These are phyloP conservation scores for Mimosa pudica DNA, from an alignment of 306 rosid species.

Conservation along the genomic window DNA sequence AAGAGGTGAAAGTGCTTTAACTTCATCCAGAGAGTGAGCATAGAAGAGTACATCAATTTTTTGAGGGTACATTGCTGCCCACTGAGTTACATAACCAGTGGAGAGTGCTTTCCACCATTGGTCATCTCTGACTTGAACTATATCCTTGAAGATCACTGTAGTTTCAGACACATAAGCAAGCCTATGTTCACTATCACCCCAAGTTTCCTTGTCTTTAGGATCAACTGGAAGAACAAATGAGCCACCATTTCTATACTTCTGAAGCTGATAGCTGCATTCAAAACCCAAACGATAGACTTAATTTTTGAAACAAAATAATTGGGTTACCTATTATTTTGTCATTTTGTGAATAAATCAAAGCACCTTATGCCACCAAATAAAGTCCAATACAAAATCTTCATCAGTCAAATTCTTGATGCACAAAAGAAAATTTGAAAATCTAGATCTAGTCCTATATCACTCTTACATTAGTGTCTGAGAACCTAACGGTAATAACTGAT, in stretches of 20 bases:
- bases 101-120: slow-evolving; percentile 99
- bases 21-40: slow-evolving; percentile 80
- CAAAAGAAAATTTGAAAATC: not conserved
- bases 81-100: slow-evolving; percentile 81
- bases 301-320: not conserved
- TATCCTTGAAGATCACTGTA: slow-evolving; percentile 91
- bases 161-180: slow-evolving; percentile 95
- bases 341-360: not conserved
- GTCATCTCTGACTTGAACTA: slow-evolving; percentile 89
- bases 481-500: slow-evolving; percentile 37
- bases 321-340: not conserved
- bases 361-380: not conserved
- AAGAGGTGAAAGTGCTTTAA: slow-evolving; percentile 75
- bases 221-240: slow-evolving; percentile 91
- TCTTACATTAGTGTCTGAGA: slow-evolving; percentile 28
- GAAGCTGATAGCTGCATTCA: slow-evolving; percentile 84
- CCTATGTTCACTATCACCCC: slow-evolving; percentile 98
- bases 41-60: slow-evolving; percentile 88
- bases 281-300: not conserved
- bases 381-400: not conserved
- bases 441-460: not conserved
- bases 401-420: not conserved
- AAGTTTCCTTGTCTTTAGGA: slow-evolving; percentile 85
- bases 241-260: slow-evolving; percentile 88
- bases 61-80: slow-evolving; percentile 98